Evolutionary conservation across 768 basidiomycete species (phyloP), one percentile per base, ranked within the genome.

Genomic region (Trametes coccinea): DNA sequence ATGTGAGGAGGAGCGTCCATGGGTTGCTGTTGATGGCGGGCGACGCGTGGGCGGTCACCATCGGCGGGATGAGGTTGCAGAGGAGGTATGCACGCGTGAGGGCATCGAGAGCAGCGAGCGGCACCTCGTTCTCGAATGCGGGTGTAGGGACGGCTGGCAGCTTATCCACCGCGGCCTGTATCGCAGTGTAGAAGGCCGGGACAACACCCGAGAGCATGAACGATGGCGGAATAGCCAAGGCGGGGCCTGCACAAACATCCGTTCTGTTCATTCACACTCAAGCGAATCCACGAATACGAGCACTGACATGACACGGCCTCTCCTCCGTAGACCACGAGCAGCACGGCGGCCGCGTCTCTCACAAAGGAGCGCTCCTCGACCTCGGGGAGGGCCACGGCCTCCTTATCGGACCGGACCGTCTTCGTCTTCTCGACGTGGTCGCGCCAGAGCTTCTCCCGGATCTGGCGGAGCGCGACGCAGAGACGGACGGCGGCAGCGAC

Each of bases 241-340:
- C 77, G 39, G 89, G 85, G 11, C 80, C 89, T 90, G 66, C 13
- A 52, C 51, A 63, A 17, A 3, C 40, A 16, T 46, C 8, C 40
- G 34, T 27, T 17, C 10, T 13, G 30, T 44, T 4, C 30, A n/a
- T 14, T 27, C 6, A 8, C 4, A 16, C 16, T 16, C 47, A 27
- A 22, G 22, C 22, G 22, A 22, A 22, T 22, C 22, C 22, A 22
- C 22, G 6, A 53, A 11, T 13, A 54, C 14, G 39, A 16, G 5
- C 58, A 73, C 83, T 57, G 67, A 89, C 90, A 82, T 56, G 79
- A 79, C 50, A 90, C 75, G 2, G 84, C 84, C 73, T 92, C 89
- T n/a, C 91, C 91, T 8, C 90, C 90, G 68, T 85, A 92, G 0
- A 92, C 89, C 31, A 92, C 85, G 13, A 84, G 74, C 34, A 89